Conservation (phyloP, 352 stramenopile species). For the Phytopythium helicoides region DNA sequence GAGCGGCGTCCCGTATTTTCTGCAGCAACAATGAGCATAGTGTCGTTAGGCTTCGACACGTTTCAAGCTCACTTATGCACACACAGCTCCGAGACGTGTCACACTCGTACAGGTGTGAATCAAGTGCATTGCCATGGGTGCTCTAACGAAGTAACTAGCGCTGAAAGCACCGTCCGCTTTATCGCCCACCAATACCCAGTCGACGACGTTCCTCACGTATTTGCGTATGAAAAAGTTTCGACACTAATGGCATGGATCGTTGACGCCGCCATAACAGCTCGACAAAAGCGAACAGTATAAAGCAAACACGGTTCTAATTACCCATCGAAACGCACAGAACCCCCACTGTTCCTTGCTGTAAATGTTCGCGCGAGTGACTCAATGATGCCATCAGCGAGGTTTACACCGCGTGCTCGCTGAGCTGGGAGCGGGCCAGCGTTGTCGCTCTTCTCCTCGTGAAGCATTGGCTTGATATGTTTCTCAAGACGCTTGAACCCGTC, state of each 20-base stretch:
- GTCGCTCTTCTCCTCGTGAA: slow-evolving; percentile 13
- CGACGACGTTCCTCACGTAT: slow-evolving; percentile 24
- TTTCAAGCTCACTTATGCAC: slow-evolving; percentile 43
- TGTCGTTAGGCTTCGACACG: slow-evolving; percentile 54
- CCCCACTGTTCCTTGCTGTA: slow-evolving; percentile 10
- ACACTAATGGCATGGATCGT: slow-evolving; percentile 51
- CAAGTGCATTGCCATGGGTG: slow-evolving; percentile 26
- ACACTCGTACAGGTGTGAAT: slow-evolving; percentile 15
- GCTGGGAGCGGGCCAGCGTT: slow-evolving; percentile 8
- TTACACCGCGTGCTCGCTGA: slow-evolving; percentile 20
- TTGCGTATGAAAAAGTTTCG: slow-evolving; percentile 42
- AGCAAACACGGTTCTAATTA: not conserved
- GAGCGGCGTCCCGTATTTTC: slow-evolving; percentile 67
- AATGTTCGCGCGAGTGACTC: slow-evolving; percentile 29
- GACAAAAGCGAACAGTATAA: not conserved
- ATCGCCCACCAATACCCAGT: slow-evolving; percentile 18
- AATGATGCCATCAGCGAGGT: slow-evolving; percentile 22
- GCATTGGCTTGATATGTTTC: slow-evolving; percentile 27
- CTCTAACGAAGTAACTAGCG: not conserved
- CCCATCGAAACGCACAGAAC: not conserved
- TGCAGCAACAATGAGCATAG: slow-evolving; percentile 32
- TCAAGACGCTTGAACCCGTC: slow-evolving; percentile 43
- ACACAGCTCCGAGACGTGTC: slow-evolving; percentile 22
- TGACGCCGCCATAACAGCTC: slow-evolving; percentile 21
- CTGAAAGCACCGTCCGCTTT: slow-evolving; percentile 18